A percentile compares a stretch with the other conserved stretches of the same genome.
These are phyloP conservation scores for Withania somnifera DNA, from an alignment of 305 asterid genomes.

Conservation along the genomic window DNA sequence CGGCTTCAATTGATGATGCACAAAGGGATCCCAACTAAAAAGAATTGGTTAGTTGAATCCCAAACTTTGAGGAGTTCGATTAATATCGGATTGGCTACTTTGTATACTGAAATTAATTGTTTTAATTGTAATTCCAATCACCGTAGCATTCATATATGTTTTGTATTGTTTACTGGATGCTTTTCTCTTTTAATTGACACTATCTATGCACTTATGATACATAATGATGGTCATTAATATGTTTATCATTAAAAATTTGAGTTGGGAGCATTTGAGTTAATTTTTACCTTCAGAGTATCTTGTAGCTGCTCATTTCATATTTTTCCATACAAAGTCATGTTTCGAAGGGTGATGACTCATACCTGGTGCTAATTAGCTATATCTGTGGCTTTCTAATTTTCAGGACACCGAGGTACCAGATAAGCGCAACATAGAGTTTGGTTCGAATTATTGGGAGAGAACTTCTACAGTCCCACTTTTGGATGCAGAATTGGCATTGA, in stretches of 20 bases:
- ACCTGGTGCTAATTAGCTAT: background rate
- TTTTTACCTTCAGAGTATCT: background rate
- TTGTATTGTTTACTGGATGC: background rate
- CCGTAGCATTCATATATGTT: background rate
- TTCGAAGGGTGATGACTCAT: background rate
- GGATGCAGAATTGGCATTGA: conserved; percentile 28
- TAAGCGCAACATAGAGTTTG: conserved; percentile 10
- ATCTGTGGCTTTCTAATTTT: conserved; percentile 9
- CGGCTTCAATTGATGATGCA: background rate
- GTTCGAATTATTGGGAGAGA: conserved; percentile 9
- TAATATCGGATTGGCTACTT: background rate
- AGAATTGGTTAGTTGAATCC: background rate
- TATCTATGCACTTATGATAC: background rate
- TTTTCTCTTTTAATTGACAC: background rate
- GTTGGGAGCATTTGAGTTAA: background rate
- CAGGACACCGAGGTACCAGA: conserved; percentile 22
- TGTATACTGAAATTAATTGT: background rate
- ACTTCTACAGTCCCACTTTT: conserved; percentile 40
- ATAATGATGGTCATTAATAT: background rate
- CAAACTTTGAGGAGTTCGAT: background rate
- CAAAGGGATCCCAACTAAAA: background rate
- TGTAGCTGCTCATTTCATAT: background rate
- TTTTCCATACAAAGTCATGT: background rate
- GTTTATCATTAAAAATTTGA: background rate
- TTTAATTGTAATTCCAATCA: background rate